A percentile compares a stretch with the other conserved stretches of the same genome.
phyloP scores from a whole-genome alignment of 106 monocot genomes.

The Acanthochlamys bracteata region DNA sequence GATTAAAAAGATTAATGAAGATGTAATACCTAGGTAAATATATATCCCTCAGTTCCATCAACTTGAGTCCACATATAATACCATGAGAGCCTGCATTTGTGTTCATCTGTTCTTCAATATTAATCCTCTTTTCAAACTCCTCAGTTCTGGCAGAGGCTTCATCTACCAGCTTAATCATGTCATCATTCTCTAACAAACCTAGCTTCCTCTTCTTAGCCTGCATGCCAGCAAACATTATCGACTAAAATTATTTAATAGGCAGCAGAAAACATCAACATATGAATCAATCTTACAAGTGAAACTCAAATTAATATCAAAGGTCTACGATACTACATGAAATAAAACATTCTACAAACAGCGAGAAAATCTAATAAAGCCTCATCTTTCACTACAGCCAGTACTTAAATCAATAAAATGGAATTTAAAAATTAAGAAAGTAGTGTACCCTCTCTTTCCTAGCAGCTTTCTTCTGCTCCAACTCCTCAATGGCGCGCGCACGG shows the following conservation, averaged over 20 bases:
- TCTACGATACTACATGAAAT: no score
- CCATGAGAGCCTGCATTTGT: conserved; percentile 40
- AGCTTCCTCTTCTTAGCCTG: conserved; percentile 84
- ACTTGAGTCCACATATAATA: background rate
- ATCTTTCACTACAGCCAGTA: no score
- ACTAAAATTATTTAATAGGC: background rate
- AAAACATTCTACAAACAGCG: no score
- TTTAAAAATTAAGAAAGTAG: background rate
- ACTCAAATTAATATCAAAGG: no score
- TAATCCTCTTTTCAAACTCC: conserved; percentile 26
- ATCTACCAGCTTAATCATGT: conserved; percentile 22
- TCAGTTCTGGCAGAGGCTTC: conserved; percentile 22
- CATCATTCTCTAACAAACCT: conserved; percentile 44
- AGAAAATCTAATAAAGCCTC: no score
- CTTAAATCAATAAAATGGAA: no score
- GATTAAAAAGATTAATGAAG: background rate
- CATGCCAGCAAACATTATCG: background rate
- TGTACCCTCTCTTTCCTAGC: conserved; percentile 87
- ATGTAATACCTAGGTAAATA: background rate
- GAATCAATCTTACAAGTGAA: no score
- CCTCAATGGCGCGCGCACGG: conserved; percentile 57
- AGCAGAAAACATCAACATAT: no score
- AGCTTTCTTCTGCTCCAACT: conserved; percentile 86
- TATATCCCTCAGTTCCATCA: background rate
- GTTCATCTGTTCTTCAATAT: conserved; percentile 16